These are phyloP conservation scores for Alternaria incomplexa DNA, from an alignment of 2,329 filamentous ascomycete species.

Conservation along the genomic window DNA sequence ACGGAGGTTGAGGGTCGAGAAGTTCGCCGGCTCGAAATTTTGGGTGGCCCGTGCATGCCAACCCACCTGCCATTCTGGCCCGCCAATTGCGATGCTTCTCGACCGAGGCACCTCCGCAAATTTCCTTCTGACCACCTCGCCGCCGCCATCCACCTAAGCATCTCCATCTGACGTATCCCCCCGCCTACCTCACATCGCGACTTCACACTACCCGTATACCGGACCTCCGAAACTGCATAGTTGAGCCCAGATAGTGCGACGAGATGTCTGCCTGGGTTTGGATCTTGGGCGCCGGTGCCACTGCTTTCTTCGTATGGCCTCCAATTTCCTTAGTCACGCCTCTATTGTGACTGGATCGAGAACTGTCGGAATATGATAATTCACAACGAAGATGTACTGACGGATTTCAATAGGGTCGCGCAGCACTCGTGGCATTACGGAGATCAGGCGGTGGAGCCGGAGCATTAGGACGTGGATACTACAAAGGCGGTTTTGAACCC, in stretches of 20 bases:
- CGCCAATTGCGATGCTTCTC: slow-evolving; percentile 19
- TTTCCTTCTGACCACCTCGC: slow-evolving; percentile 11
- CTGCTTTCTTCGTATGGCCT: slow-evolving; percentile 67
- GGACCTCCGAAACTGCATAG: neutral
- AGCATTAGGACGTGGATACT: slow-evolving; percentile 87
- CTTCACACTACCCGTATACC: neutral
- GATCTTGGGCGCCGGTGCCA: slow-evolving; percentile 66
- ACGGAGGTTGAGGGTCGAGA: slow-evolving; percentile 5
- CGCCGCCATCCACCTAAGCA: slow-evolving; percentile 1
- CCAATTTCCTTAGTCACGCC: neutral
- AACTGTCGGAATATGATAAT: neutral
- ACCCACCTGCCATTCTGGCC: neutral
- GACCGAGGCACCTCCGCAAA: slow-evolving; percentile 33
- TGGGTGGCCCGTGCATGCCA: slow-evolving; percentile 11
- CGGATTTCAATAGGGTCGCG: slow-evolving; percentile 72
- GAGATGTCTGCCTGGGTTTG: slow-evolving; percentile 65
- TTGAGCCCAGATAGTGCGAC: slow-evolving; percentile 1
- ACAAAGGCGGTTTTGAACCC: slow-evolving; percentile 97
- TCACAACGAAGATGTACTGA: neutral
- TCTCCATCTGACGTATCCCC: neutral
- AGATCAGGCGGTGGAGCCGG: slow-evolving; percentile 73
- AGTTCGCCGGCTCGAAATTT: slow-evolving; percentile 17
- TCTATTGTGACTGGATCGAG: neutral
- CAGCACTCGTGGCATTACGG: slow-evolving; percentile 86
- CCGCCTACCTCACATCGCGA: slow-evolving; percentile 2